Percentiles rank a stretch among this genome's conserved stretches.
These are phyloP conservation scores for Elymus sibiricus DNA, from an alignment of 176 grass and related monocot genomes.

Conservation along the genomic window DNA sequence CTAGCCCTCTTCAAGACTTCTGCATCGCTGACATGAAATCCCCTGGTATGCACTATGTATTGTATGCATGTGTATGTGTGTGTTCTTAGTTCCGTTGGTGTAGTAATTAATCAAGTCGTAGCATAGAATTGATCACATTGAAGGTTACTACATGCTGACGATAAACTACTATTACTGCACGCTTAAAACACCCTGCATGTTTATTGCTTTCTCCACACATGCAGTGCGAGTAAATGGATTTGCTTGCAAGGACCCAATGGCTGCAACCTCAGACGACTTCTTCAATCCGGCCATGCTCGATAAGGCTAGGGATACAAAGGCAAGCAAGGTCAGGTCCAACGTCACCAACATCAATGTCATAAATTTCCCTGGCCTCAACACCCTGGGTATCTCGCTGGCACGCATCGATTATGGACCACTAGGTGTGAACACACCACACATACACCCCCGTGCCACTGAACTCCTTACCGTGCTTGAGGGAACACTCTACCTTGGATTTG, in stretches of 20 bases:
- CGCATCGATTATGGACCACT: not conserved
- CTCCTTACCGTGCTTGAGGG: not conserved
- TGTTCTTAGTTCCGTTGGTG: not conserved
- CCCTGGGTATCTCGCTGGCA: not conserved
- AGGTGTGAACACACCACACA: not conserved
- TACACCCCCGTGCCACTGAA: not conserved
- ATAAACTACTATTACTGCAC: too few relatives aligned
- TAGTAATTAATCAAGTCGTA: not conserved
- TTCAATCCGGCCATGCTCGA: not conserved
- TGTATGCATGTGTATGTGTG: too few relatives aligned
- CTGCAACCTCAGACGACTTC: not conserved
- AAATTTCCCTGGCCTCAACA: not conserved
- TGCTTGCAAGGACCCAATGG: slow-evolving; percentile 23
- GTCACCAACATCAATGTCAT: slow-evolving; percentile 1
- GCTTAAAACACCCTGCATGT: too few relatives aligned
- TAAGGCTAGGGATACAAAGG: not conserved
- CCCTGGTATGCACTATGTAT: not conserved
- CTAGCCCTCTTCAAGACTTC: not conserved
- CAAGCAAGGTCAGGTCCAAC: not conserved
- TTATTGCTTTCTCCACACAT: not conserved
- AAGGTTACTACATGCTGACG: not conserved
- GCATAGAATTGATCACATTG: not conserved
- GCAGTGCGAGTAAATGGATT: slow-evolving; percentile 9
- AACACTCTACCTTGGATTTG: slow-evolving; percentile 4
- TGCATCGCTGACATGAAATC: not conserved